Conservation (phyloP, 768 basidiomycete genomes). For the Boletales sp. region DNA sequence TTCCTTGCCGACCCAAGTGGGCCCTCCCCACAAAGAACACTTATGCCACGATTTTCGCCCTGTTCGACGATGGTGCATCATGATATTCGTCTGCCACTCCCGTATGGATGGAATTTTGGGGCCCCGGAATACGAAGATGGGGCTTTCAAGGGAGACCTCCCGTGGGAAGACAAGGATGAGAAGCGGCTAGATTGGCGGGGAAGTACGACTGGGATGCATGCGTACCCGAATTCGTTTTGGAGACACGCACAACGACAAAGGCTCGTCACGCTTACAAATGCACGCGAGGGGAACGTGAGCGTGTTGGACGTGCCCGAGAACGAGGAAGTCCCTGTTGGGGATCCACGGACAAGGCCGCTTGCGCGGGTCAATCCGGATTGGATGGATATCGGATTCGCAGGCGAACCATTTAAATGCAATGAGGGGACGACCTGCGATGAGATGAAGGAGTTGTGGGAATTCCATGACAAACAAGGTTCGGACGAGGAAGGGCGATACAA, state of each 20-base stretch:
- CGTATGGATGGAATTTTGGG: constrained; percentile 43
- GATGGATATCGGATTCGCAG: constrained; percentile 60
- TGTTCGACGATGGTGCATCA: constrained; percentile 50
- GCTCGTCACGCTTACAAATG: constrained; percentile 43
- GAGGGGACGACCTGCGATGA: constrained; percentile 32
- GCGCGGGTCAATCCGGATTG: constrained; percentile 48
- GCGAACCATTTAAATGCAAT: constrained; percentile 41
- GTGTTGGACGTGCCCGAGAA: constrained; percentile 34
- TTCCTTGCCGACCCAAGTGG: constrained; percentile 49
- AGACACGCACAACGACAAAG: constrained; percentile 45
- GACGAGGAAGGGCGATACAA: constrained; percentile 55
- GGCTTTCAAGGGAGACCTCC: constrained; percentile 45
- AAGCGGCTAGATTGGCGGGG: constrained; percentile 66
- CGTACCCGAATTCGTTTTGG: constrained; percentile 43
- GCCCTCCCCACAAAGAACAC: constrained; percentile 38
- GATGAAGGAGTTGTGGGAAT: constrained; percentile 48
- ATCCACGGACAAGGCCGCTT: constrained; percentile 32
- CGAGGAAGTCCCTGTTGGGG: constrained; percentile 33
- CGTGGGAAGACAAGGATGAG: constrained; percentile 65
- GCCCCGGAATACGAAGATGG: constrained; percentile 32
- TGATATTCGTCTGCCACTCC: constrained; percentile 50
- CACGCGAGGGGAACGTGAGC: constrained; percentile 36
- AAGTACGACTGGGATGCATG: constrained; percentile 65
- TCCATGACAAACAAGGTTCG: constrained; percentile 41
- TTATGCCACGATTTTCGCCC: constrained; percentile 53